Evolutionary conservation across 495 filamentous ascomycete genomes (phyloP).

Genomic region (Rostrohypoxylon terebratum): DNA sequence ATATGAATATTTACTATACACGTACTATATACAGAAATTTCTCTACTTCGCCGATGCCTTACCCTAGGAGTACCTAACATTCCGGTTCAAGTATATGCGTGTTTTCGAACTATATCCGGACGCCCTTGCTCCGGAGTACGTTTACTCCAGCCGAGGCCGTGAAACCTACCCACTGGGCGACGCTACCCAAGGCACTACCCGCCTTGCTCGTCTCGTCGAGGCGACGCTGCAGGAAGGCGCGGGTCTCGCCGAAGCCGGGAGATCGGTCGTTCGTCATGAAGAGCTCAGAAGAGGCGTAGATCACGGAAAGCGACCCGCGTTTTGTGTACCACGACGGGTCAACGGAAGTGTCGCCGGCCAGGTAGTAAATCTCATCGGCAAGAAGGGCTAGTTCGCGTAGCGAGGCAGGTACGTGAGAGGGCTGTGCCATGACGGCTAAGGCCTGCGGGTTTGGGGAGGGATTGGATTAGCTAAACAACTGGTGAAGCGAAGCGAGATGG

Average conservation of each 20-base stretch:
- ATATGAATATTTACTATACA: constrained; percentile 6
- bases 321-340: constrained; percentile 94
- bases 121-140: constrained; percentile 72
- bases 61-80: neutral
- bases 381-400: constrained; percentile 82
- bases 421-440: constrained; percentile 86
- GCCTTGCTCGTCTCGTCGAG: constrained; percentile 74
- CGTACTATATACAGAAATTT: constrained; percentile 5
- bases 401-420: constrained; percentile 78
- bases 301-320: constrained; percentile 76
- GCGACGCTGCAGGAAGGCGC: constrained; percentile 79
- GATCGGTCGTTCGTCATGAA: constrained; percentile 91
- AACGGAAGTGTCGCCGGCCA: constrained; percentile 83
- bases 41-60: neutral
- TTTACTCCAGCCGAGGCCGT: constrained; percentile 73
- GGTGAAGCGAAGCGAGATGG: neutral
- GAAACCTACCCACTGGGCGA: constrained; percentile 82
- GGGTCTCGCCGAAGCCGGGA: constrained; percentile 75
- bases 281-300: constrained; percentile 88
- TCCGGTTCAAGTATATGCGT: neutral
- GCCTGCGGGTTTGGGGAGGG: constrained; percentile 64
- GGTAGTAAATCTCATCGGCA: constrained; percentile 86
- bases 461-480: neutral
- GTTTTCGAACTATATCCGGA: constrained; percentile 62
- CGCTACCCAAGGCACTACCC: constrained; percentile 67